Evolutionary conservation across 2,329 filamentous ascomycete genomes (phyloP).

Genomic region (Diaporthe batatas): DNA sequence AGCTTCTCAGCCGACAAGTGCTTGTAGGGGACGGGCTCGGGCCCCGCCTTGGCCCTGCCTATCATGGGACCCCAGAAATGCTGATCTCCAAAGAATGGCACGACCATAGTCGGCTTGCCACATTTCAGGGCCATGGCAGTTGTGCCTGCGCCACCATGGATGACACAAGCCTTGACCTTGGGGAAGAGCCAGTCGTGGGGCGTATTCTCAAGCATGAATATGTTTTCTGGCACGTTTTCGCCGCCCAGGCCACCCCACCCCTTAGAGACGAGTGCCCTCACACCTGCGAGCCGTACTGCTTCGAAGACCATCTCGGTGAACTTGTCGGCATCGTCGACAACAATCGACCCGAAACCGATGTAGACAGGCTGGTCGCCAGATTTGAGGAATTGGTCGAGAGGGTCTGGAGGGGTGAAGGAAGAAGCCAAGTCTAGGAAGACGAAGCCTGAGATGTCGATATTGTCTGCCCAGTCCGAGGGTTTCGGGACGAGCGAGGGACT

Average conservation of each 20-base stretch:
- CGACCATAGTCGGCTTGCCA: constrained; percentile 79
- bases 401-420: constrained; percentile 68
- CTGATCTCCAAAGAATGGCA: constrained; percentile 86
- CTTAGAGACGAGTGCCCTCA: constrained; percentile 79
- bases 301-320: constrained; percentile 81
- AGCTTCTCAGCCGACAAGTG: constrained; percentile 72
- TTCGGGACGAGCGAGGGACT: constrained; percentile 76
- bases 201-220: constrained; percentile 80
- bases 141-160: constrained; percentile 84
- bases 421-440: constrained; percentile 80
- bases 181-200: constrained; percentile 85
- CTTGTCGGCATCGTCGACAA: constrained; percentile 77
- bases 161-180: constrained; percentile 74
- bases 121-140: constrained; percentile 81
- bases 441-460: constrained; percentile 83
- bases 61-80: constrained; percentile 84
- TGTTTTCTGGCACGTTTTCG: constrained; percentile 69
- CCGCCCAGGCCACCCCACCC: constrained; percentile 81
- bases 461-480: constrained; percentile 75
- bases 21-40: constrained; percentile 77
- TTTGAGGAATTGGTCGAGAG: constrained; percentile 67
- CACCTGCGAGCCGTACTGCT: constrained; percentile 74
- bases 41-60: constrained; percentile 72
- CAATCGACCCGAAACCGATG: constrained; percentile 82
- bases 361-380: constrained; percentile 74